These are phyloP conservation scores for Gossypium ekmanianum DNA, from an alignment of 345 rosid species.

Conservation along the genomic window DNA sequence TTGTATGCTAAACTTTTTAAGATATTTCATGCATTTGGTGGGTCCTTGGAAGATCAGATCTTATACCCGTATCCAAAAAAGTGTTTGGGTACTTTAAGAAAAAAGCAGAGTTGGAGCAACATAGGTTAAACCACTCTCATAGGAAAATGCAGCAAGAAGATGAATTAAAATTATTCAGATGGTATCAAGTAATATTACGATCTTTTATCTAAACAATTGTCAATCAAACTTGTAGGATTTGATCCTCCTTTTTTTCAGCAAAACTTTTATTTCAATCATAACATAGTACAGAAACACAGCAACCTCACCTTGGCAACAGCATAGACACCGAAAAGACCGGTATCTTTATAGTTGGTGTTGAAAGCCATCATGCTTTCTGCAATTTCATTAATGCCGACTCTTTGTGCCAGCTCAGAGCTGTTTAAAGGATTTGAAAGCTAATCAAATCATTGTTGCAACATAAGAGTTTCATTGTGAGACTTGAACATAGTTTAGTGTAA, in stretches of 20 bases:
- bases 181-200: background rate
- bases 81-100: background rate
- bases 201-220: background rate
- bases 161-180: background rate
- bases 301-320: slow-evolving; percentile 89
- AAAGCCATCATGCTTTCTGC: slow-evolving; percentile 99
- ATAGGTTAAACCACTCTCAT: too few relatives aligned
- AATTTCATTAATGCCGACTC: slow-evolving; percentile 77
- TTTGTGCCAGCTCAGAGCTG: slow-evolving; percentile 90
- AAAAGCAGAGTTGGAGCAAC: background rate
- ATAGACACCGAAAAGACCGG: slow-evolving; percentile 94
- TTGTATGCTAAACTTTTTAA: background rate
- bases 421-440: slow-evolving; percentile 17
- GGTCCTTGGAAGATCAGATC: background rate
- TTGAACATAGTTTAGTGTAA: background rate
- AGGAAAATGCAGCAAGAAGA: background rate
- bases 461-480: background rate
- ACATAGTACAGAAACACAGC: background rate
- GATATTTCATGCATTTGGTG: background rate
- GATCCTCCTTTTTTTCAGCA: background rate
- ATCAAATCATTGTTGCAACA: slow-evolving; percentile 19
- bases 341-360: slow-evolving; percentile 98
- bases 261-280: background rate
- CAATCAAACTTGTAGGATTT: background rate
- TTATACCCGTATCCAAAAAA: background rate